phyloP scores from a whole-genome alignment of 1,284 basidiomycete genomes.

The Pseudomicrostroma phylloplanum region DNA sequence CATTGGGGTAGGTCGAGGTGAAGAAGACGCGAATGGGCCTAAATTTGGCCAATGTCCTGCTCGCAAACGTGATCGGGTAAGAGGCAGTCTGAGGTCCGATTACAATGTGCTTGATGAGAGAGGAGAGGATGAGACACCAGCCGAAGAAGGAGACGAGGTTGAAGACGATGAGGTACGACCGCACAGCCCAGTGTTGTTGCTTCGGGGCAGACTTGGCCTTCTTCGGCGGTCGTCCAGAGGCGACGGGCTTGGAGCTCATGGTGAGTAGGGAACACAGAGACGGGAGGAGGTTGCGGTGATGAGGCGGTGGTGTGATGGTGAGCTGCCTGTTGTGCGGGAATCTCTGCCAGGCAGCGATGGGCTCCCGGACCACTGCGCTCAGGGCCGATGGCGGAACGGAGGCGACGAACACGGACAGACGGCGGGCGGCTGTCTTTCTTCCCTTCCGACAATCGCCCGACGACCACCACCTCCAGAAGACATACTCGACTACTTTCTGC shows the following conservation, averaged over 20 bases:
- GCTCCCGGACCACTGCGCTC: no score
- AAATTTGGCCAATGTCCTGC: constrained; percentile 24
- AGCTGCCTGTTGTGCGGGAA: no score
- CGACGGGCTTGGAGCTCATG: neutral
- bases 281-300: no score
- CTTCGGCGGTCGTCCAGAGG: neutral
- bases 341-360: no score
- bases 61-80: constrained; percentile 19
- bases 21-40: constrained; percentile 26
- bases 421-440: no score
- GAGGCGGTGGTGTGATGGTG: no score
- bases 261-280: neutral
- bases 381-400: no score
- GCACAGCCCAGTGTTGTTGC: constrained; percentile 2
- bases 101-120: constrained; percentile 36
- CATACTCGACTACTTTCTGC: no score
- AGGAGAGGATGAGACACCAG: constrained; percentile 35
- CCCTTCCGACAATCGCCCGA: no score
- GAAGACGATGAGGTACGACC: constrained; percentile 29
- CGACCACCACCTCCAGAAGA: no score
- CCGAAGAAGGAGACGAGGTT: constrained; percentile 43
- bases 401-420: no score
- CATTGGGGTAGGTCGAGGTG: constrained; percentile 24
- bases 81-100: constrained; percentile 26
- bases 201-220: constrained; percentile 3